These are phyloP conservation scores for Pythium plurisporium DNA, from an alignment of 352 stramenopile genomes.

Conservation along the genomic window DNA sequence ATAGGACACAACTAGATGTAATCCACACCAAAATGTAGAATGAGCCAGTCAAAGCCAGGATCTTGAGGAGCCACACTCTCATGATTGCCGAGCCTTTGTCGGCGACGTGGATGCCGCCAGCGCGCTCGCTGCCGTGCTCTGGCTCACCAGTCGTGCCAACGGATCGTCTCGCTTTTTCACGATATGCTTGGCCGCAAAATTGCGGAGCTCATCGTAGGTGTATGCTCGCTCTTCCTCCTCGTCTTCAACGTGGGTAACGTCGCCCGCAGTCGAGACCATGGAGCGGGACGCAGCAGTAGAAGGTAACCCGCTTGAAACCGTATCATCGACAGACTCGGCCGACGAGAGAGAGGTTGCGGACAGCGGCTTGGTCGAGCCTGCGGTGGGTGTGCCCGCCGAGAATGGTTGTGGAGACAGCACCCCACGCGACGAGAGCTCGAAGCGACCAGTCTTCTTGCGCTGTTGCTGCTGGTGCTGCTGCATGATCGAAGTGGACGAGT, in stretches of 20 bases:
- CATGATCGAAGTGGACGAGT: not conserved
- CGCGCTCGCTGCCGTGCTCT: too few relatives aligned
- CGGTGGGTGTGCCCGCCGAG: constrained; percentile 5
- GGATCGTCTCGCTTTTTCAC: constrained; percentile 25
- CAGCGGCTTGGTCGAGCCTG: not conserved
- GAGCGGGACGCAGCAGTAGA: not conserved
- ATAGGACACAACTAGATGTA: not conserved
- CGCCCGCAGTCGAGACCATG: not conserved
- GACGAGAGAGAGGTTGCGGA: not conserved
- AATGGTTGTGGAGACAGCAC: constrained; percentile 46
- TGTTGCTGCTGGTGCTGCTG: constrained; percentile 25
- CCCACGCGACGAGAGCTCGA: constrained; percentile 36
- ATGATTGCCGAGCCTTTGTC: too few relatives aligned
- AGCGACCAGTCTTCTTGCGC: constrained; percentile 30
- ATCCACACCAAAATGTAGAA: not conserved
- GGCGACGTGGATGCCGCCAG: too few relatives aligned
- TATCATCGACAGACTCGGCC: not conserved
- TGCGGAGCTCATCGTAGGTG: constrained; percentile 68
- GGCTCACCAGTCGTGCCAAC: not conserved
- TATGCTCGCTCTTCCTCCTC: constrained; percentile 68
- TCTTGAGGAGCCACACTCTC: too few relatives aligned
- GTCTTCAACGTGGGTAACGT: constrained; percentile 23
- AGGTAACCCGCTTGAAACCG: not conserved
- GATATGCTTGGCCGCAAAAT: constrained; percentile 53
- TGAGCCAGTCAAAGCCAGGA: not conserved